phyloP scores from a whole-genome alignment of 495 filamentous ascomycete genomes.

The Xylaria grammica region DNA sequence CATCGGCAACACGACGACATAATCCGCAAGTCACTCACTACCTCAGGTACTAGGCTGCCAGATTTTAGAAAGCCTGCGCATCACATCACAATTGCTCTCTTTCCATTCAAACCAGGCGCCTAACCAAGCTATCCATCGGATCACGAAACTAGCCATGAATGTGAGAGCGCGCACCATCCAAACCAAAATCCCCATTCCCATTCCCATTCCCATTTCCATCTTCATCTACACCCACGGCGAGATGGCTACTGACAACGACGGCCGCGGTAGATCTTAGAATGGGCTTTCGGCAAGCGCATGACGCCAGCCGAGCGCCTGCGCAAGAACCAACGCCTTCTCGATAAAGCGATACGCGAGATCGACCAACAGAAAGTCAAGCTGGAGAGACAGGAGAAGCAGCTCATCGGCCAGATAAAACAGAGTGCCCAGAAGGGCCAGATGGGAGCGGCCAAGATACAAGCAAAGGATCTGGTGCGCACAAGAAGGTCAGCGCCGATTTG shows the following conservation, averaged over 20 bases:
- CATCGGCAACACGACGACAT: not conserved
- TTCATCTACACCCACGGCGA: not conserved
- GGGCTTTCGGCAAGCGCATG: constrained; percentile 98
- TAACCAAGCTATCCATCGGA: not conserved
- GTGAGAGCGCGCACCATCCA: not conserved
- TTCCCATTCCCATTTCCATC: not conserved
- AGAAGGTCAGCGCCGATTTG: constrained; percentile 61
- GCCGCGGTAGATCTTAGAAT: constrained; percentile 79
- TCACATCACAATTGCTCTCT: not conserved
- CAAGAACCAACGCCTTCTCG: constrained; percentile 94
- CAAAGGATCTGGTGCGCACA: constrained; percentile 93
- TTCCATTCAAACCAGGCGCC: not conserved
- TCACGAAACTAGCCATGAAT: constrained; percentile 14
- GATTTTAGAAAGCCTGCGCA: not conserved
- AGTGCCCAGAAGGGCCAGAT: constrained; percentile 97
- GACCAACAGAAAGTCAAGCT: constrained; percentile 93
- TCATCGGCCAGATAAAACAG: constrained; percentile 94
- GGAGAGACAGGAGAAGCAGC: constrained; percentile 97
- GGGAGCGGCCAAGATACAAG: constrained; percentile 95
- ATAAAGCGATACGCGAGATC: constrained; percentile 95
- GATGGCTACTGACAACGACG: constrained; percentile 28
- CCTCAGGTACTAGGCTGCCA: not conserved
- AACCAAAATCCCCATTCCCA: not conserved
- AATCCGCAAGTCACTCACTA: not conserved
- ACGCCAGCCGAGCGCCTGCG: constrained; percentile 94